A percentile compares a stretch with the other conserved stretches of the same genome.
These are phyloP conservation scores for Excoecaria cochinchinensis DNA, from an alignment of 345 rosid species.

Conservation along the genomic window DNA sequence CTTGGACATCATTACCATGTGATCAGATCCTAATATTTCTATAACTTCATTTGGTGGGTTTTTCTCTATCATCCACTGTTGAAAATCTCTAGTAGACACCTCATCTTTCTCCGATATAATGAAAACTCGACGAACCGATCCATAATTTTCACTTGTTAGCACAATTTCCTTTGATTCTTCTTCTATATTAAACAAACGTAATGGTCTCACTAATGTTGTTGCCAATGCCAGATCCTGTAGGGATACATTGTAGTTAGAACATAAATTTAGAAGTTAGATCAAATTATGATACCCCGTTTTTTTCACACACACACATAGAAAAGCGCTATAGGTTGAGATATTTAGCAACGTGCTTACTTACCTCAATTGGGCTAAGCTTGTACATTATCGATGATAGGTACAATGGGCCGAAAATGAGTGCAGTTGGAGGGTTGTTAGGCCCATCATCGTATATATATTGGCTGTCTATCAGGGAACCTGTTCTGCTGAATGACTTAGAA, in stretches of 20 bases:
- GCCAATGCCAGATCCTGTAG: conserved; percentile 53
- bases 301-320: no score
- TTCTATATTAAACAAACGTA: conserved; percentile 36
- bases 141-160: conserved; percentile 36
- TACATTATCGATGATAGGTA: conserved; percentile 37
- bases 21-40: conserved; percentile 2
- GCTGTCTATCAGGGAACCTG: conserved; percentile 39
- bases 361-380: conserved; percentile 58
- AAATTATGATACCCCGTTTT: no score
- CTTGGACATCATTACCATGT: conserved; percentile 10
- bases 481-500: conserved; percentile 37
- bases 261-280: no score
- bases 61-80: conserved; percentile 38
- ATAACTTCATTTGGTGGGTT: conserved; percentile 40
- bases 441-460: conserved; percentile 42
- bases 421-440: conserved; percentile 43
- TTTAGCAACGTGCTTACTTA: background rate
- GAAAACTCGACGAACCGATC: conserved; percentile 41
- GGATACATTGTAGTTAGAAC: no score
- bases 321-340: background rate
- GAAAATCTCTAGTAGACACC: conserved; percentile 26
- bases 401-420: conserved; percentile 46
- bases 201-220: conserved; percentile 41
- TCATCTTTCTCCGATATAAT: conserved; percentile 38
- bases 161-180: conserved; percentile 36